These are phyloP conservation scores for Colletotrichum costaricense DNA, from an alignment of 2,329 filamentous ascomycete genomes.

Conservation along the genomic window DNA sequence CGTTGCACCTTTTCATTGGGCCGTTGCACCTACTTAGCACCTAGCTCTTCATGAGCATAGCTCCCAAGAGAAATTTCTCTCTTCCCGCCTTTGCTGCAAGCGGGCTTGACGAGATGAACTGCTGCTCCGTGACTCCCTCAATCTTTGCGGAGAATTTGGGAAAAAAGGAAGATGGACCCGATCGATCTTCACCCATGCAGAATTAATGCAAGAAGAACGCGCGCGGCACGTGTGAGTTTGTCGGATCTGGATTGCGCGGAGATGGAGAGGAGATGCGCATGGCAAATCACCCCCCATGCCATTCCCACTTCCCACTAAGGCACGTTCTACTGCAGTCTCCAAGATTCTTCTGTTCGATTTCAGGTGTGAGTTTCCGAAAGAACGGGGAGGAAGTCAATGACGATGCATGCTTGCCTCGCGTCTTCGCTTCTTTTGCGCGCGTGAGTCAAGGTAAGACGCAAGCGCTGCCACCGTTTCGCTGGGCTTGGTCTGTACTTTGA, in stretches of 20 bases:
- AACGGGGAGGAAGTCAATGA: not conserved
- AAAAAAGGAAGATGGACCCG: too few relatives aligned
- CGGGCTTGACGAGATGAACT: not conserved
- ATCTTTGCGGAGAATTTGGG: not conserved
- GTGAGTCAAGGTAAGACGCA: not conserved
- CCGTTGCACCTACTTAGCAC: not conserved
- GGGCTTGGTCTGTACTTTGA: not conserved
- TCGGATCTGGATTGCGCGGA: not conserved
- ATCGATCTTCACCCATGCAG: not conserved
- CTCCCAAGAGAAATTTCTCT: too few relatives aligned
- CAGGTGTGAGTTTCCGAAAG: not conserved
- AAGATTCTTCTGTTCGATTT: not conserved
- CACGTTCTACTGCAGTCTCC: slow-evolving; percentile 7
- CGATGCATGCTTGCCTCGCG: not conserved
- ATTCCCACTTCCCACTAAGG: not conserved
- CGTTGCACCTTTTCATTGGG: slow-evolving; percentile 19
- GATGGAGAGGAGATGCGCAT: not conserved
- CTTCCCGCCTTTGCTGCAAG: not conserved
- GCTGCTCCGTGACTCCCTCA: not conserved
- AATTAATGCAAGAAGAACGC: too few relatives aligned
- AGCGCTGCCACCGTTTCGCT: not conserved
- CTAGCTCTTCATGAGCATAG: not conserved
- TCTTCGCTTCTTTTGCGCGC: not conserved
- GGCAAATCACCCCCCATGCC: not conserved
- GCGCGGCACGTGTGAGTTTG: not conserved